Evolutionary conservation across 2,329 filamentous ascomycete species (phyloP).

Genomic region (Xylaria sp.): DNA sequence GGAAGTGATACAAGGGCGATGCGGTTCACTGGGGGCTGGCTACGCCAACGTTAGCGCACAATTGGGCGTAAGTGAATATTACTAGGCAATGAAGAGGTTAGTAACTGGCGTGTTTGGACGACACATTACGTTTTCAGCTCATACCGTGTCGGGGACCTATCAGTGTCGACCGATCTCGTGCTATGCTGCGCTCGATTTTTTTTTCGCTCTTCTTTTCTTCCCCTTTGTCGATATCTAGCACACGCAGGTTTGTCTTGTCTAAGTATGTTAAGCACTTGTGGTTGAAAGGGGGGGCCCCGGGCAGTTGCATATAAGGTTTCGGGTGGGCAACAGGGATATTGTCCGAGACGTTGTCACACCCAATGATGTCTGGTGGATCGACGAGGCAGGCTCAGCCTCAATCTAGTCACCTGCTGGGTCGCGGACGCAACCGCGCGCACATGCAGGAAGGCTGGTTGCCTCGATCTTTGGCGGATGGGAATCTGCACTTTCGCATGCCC

Average conservation of each 20-base stretch:
- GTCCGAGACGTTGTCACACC: slow-evolving; percentile 2
- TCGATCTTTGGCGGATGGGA: slow-evolving; percentile 6
- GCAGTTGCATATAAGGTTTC: slow-evolving; percentile 29
- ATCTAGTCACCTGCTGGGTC: slow-evolving; percentile 21
- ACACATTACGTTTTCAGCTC: slow-evolving; percentile 21
- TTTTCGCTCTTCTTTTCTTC: slow-evolving; percentile 16
- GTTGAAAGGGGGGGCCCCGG: neutral
- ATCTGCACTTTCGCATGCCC: slow-evolving; percentile 18
- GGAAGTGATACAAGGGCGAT: neutral
- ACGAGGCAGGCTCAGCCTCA: slow-evolving; percentile 35
- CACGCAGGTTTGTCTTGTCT: slow-evolving; percentile 9
- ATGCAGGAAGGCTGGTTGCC: slow-evolving; percentile 30
- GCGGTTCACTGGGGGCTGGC: neutral
- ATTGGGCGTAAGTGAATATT: neutral
- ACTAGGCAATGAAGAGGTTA: neutral
- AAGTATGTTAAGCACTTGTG: neutral
- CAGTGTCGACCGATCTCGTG: slow-evolving; percentile 23
- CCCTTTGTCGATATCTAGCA: slow-evolving; percentile 4
- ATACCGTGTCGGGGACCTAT: slow-evolving; percentile 11
- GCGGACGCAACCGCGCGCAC: slow-evolving; percentile 21
- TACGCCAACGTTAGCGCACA: neutral
- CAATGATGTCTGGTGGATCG: slow-evolving; percentile 27
- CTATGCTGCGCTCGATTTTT: slow-evolving; percentile 4
- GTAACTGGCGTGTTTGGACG: slow-evolving; percentile 3
- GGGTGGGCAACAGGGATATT: slow-evolving; percentile 24